Conservation (phyloP, 1,284 basidiomycete genomes). For the Pseudozyma pruni region DNA sequence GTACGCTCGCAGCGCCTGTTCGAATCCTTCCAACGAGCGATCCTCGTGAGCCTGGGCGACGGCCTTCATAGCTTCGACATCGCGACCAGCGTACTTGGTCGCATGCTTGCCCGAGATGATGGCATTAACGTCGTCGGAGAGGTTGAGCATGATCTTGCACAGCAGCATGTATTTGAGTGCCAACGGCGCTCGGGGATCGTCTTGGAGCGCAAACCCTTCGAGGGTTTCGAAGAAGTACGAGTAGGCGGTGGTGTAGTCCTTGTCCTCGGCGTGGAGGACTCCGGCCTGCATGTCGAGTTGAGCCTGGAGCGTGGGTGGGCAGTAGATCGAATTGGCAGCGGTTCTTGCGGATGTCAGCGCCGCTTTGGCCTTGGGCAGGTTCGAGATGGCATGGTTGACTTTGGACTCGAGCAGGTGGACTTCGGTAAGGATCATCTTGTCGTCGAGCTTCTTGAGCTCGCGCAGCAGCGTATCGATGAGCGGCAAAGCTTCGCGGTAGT, state of each 20-base stretch:
- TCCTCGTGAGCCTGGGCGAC: constrained; percentile 93
- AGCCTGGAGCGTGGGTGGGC: constrained; percentile 90
- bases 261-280: constrained; percentile 93
- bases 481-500: constrained; percentile 81
- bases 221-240: constrained; percentile 98
- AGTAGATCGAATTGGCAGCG: constrained; percentile 96
- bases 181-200: constrained; percentile 75
- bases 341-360: constrained; percentile 91
- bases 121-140: constrained; percentile 89
- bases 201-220: constrained; percentile 80
- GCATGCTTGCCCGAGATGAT: constrained; percentile 88
- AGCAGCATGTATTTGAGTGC: constrained; percentile 97
- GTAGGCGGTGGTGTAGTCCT: constrained; percentile 95
- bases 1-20: constrained; percentile 86
- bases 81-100: constrained; percentile 79
- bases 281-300: constrained; percentile 91
- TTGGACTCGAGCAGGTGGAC: constrained; percentile 92
- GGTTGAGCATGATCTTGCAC: constrained; percentile 96
- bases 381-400: constrained; percentile 90
- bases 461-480: constrained; percentile 86
- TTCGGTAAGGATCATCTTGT: constrained; percentile 97
- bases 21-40: constrained; percentile 87
- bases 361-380: constrained; percentile 93
- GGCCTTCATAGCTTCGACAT: constrained; percentile 94
- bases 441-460: constrained; percentile 91